These are phyloP conservation scores for Sugiyamaella americana DNA, from an alignment of 805 yeast genomes.

Conservation along the genomic window DNA sequence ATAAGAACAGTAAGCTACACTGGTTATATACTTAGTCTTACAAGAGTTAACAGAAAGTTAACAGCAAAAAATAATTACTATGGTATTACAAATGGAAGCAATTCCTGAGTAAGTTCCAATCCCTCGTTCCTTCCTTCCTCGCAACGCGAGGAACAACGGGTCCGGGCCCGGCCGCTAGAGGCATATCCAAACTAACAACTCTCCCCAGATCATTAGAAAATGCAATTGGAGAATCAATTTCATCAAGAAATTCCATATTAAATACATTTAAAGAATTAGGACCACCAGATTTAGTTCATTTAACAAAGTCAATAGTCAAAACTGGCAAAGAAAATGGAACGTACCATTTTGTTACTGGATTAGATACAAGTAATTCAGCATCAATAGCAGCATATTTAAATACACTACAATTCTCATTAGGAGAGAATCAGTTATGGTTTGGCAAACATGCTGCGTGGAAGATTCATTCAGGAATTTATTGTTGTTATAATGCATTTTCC, in stretches of 20 bases:
- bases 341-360: constrained; percentile 49
- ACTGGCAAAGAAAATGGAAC: constrained; percentile 45
- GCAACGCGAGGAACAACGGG: no score
- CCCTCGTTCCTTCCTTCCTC: no score
- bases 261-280: constrained; percentile 51
- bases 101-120: constrained; percentile 5
- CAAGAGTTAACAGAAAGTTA: no score
- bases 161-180: no score
- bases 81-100: constrained; percentile 3
- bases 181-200: neutral
- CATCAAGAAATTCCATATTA: constrained; percentile 41
- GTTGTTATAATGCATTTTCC: constrained; percentile 66
- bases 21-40: no score
- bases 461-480: constrained; percentile 37
- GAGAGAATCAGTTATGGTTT: constrained; percentile 66
- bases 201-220: constrained; percentile 39
- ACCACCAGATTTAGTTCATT: constrained; percentile 64
- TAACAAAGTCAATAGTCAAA: constrained; percentile 39
- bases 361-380: constrained; percentile 47
- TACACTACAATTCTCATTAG: constrained; percentile 39
- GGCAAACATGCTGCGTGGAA: constrained; percentile 47
- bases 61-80: no score
- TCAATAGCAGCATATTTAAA: constrained; percentile 53
- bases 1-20: no score
- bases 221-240: constrained; percentile 47